Evolutionary conservation across 2,329 filamentous ascomycete genomes (phyloP).

Genomic region (Didymella sp.): DNA sequence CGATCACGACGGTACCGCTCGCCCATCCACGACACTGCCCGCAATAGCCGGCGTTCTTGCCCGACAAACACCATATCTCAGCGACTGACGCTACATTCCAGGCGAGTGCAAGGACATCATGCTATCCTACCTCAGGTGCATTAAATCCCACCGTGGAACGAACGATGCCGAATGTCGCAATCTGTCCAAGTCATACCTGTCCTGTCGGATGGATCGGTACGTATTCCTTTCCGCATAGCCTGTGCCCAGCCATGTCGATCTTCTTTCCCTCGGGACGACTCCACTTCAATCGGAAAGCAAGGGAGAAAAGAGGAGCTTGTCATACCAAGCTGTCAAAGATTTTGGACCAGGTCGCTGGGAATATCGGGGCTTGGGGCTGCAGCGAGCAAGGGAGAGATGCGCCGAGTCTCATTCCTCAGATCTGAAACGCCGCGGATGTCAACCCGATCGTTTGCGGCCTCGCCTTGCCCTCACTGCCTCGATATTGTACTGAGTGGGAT

Average conservation of each 20-base stretch:
- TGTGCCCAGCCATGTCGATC: conserved; percentile 14
- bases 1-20: conserved; percentile 77
- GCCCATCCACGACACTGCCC: conserved; percentile 55
- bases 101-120: conserved; percentile 95
- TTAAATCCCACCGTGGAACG: conserved; percentile 81
- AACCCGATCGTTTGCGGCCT: conserved; percentile 29
- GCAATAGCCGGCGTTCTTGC: conserved; percentile 1
- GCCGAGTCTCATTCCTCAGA: conserved; percentile 33
- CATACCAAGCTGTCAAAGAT: conserved; percentile 44
- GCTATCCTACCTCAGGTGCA: conserved; percentile 81
- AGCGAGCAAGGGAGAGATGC: conserved; percentile 35
- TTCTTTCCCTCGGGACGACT: conserved; percentile 14
- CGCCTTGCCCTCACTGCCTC: conserved; percentile 23
- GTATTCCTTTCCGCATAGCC: conserved; percentile 45
- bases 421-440: conserved; percentile 39
- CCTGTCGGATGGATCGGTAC: conserved; percentile 93
- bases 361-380: conserved; percentile 18
- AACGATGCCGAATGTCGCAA: conserved; percentile 87
- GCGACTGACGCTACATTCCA: conserved; percentile 50
- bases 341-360: conserved; percentile 38
- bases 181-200: conserved; percentile 86
- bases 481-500: conserved; percentile 19
- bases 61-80: neutral
- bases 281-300: conserved; percentile 21
- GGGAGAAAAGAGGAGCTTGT: conserved; percentile 35